phyloP scores from a whole-genome alignment of 129 eudicot genomes.

The Centella asiatica region DNA sequence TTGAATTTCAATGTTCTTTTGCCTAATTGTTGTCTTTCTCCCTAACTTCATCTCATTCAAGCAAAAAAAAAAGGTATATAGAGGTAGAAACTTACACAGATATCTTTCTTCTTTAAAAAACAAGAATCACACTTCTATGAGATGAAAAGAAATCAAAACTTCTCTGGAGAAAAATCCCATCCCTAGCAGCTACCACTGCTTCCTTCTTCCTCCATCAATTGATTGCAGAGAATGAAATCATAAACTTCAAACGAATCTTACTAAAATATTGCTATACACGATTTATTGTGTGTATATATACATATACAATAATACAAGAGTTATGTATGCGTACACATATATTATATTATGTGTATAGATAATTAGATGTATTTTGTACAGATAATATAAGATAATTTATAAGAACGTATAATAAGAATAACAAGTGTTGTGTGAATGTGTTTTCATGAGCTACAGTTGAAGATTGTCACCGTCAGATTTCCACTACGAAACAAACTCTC shows the following conservation, averaged over 20 bases:
- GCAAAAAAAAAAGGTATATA: neutral
- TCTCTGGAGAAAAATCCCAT: neutral
- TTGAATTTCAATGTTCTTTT: too few relatives aligned
- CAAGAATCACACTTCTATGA: too few relatives aligned
- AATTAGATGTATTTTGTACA: too few relatives aligned
- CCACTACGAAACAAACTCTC: slow-evolving; percentile 23
- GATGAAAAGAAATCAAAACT: too few relatives aligned
- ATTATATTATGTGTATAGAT: neutral
- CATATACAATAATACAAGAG: neutral
- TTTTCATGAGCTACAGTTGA: slow-evolving; percentile 27
- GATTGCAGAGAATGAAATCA: neutral
- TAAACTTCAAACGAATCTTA: neutral
- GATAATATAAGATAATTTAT: too few relatives aligned
- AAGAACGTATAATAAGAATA: neutral
- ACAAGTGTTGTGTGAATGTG: slow-evolving; percentile 17
- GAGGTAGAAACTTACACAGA: neutral
- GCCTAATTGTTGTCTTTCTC: neutral
- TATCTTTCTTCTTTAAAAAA: too few relatives aligned
- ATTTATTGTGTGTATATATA: neutral
- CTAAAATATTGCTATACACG: neutral
- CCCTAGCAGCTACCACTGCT: neutral
- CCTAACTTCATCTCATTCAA: neutral
- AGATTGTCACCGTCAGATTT: slow-evolving; percentile 14
- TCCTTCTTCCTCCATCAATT: slow-evolving; percentile 6
- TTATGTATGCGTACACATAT: neutral